Evolutionary conservation across 192 early-diverging fungal species (phyloP), one percentile per base, ranked within the genome.

Genomic region (Coemansia sp.): DNA sequence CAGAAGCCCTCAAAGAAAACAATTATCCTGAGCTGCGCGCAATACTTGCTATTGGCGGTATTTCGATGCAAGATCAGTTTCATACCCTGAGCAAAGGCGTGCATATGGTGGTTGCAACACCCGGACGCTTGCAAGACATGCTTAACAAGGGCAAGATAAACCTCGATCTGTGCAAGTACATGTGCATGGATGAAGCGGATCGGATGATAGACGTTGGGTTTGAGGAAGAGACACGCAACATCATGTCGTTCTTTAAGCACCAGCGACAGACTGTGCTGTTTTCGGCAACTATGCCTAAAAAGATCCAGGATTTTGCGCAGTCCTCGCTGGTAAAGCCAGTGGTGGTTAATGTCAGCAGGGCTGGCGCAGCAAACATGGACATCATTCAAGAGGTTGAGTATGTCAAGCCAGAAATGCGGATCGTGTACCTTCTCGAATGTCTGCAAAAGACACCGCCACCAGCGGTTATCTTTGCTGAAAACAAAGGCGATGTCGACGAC

Each of bases 201-300:
- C 86, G 96, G 63, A 99, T 99, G 97, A 90, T 99, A 59, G 97
- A 99, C 73, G 92, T 97, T 89, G 95, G 95, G 41, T 99, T 99
- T 71, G 97, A 98, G 61, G 97, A 99, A 39, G 97, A 98, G 73
- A 91, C 97, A 41, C 88, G 97, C 55, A 93, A 91, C 45, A 95
- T 98, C 61, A 90, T 98, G 84, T 98, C 95, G 6, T 97, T 90
- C 68, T 98, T 97, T 70, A 97, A 88, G 83, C 79, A 84, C 48
- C 97, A 99, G 82, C 91, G 95, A 37, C 97, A 99, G 74, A 99
- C 97, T 2, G 85, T 99, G n/a, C 78, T 99, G 10, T 99, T 96
- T 68, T 93, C 92, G 32, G 94, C 94, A 36, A 96, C 94, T 8
- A 96, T 99, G 97, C 97, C 97, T 11, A 95, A 95, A 73, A 97